Conservation (phyloP, 805 yeast species). For the Kodamaea hsintzibuensis region DNA sequence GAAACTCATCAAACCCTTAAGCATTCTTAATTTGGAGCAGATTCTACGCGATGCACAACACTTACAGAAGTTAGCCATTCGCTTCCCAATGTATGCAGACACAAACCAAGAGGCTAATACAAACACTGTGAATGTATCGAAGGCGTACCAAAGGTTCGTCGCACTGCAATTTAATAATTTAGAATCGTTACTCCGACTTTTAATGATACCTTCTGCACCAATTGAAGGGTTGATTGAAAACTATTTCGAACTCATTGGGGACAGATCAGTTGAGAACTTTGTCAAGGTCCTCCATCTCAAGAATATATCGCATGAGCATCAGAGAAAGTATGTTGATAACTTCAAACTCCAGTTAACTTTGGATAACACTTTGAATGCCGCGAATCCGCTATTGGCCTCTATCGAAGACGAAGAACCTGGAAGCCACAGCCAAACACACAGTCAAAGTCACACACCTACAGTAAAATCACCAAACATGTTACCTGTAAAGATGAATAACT, state of each 20-base stretch:
- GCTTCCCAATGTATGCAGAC: slow-evolving; percentile 43
- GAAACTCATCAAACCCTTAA: slow-evolving; percentile 62
- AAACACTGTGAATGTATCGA: slow-evolving; percentile 20
- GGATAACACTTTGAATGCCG: slow-evolving; percentile 25
- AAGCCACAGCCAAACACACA: slow-evolving; percentile 2
- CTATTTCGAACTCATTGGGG: slow-evolving; percentile 68
- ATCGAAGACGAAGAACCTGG: slow-evolving; percentile 25
- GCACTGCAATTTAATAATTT: slow-evolving; percentile 42
- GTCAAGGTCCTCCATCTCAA: slow-evolving; percentile 64
- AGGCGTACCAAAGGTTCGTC: slow-evolving; percentile 44
- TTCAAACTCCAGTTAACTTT: slow-evolving; percentile 37
- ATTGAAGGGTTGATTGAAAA: slow-evolving; percentile 57
- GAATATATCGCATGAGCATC: slow-evolving; percentile 42
- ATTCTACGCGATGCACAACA: slow-evolving; percentile 69
- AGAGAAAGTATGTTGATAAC: slow-evolving; percentile 34
- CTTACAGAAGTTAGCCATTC: slow-evolving; percentile 54
- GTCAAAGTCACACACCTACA: slow-evolving; percentile 3
- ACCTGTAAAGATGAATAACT: slow-evolving; percentile 37
- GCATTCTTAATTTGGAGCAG: slow-evolving; percentile 65
- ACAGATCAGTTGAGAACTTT: slow-evolving; percentile 62
- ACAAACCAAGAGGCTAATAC: slow-evolving; percentile 33
- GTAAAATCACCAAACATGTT: slow-evolving; percentile 28
- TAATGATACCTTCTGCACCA: slow-evolving; percentile 66
- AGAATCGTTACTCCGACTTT: slow-evolving; percentile 67
- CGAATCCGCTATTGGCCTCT: slow-evolving; percentile 31